Evolutionary conservation across 805 yeast species (phyloP), one percentile per base, ranked within the genome.

Genomic region (Candida ortonii): DNA sequence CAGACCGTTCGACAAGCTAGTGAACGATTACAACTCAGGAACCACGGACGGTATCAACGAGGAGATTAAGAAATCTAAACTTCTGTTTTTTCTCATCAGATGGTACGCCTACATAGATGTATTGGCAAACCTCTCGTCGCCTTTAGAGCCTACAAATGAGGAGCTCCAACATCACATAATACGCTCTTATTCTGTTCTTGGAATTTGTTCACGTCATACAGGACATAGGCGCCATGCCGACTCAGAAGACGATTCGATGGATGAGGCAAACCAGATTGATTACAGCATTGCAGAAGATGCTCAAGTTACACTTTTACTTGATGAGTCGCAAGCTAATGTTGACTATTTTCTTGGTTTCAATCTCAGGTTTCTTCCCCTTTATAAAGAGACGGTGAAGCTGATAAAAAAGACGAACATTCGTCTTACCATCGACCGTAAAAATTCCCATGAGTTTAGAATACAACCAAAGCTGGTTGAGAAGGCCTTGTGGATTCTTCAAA

Each of bases 21-120:
- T 44, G 25, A 33, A 37, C 8, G 62, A 59, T 23, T 29, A 43
- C 21, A 20, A 30, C 13, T 7, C 31, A 17, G 33, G 38, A 11
- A 21, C 41, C 6, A 34, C 33, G 6, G 37, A 44, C 7, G 34
- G 39, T 12, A 38, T 53, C 23, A 43, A 43, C 38, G 48, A 44
- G 7, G 59, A 57, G 22, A 47, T 55, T 21, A 52, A 53, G 37
- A 50, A 47, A 30, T 52, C 62, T 6, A 70, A 69, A 41, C 62
- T 74, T 10, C 57, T 75, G 0, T 76, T 62, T 41, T 83, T 83
- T 46, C 60, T 83, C 28, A 63, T 72, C 43, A 59, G 88, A 33
- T 80, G 87, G 85, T 81, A 77, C 51, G 78, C 77, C 0, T 83
- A 79, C 49, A 59, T 79, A 21, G 87, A 80, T 47, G 73, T 80